Percentiles rank a stretch among this genome's conserved stretches.
Evolutionary conservation across 495 filamentous ascomycete genomes (phyloP).

Genomic region (Neurospora hispaniola): DNA sequence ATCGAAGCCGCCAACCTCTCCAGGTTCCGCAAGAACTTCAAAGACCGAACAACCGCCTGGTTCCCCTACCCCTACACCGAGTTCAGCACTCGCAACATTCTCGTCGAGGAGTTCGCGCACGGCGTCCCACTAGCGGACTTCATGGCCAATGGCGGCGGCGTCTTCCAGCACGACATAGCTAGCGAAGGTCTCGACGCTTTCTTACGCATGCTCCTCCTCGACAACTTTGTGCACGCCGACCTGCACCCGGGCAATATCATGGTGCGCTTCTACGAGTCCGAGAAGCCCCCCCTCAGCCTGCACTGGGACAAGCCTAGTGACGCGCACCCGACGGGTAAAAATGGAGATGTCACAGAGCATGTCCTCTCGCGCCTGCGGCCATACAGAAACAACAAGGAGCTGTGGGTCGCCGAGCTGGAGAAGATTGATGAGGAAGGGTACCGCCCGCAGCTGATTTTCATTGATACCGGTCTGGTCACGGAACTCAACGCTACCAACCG

Average conservation of each 20-base stretch:
- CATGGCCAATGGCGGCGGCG: conserved; percentile 79
- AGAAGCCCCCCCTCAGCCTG: conserved; percentile 51
- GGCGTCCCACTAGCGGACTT: conserved; percentile 89
- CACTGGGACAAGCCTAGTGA: conserved; percentile 17
- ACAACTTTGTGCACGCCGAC: conserved; percentile 99
- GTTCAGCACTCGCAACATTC: conserved; percentile 81
- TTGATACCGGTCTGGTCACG: conserved; percentile 93
- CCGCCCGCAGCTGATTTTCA: conserved; percentile 91
- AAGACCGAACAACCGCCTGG: conserved; percentile 78
- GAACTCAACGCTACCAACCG: conserved; percentile 82
- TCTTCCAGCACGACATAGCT: conserved; percentile 88
- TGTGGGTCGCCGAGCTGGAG: conserved; percentile 60
- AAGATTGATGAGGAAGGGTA: conserved; percentile 85
- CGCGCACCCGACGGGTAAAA: conserved; percentile 27
- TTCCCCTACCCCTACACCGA: conserved; percentile 91
- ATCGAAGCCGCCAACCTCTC: conserved; percentile 89
- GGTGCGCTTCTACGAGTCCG: conserved; percentile 93
- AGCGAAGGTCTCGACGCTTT: conserved; percentile 97
- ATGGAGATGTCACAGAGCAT: conserved; percentile 71
- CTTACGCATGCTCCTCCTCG: conserved; percentile 90
- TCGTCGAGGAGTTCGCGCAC: conserved; percentile 93
- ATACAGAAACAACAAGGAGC: conserved; percentile 46
- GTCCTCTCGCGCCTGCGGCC: conserved; percentile 73
- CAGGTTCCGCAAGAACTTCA: conserved; percentile 86
- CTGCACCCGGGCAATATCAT: conserved; percentile 98